Conservation (phyloP, 2,329 filamentous ascomycete genomes). For the Fonsecaea nubica region DNA sequence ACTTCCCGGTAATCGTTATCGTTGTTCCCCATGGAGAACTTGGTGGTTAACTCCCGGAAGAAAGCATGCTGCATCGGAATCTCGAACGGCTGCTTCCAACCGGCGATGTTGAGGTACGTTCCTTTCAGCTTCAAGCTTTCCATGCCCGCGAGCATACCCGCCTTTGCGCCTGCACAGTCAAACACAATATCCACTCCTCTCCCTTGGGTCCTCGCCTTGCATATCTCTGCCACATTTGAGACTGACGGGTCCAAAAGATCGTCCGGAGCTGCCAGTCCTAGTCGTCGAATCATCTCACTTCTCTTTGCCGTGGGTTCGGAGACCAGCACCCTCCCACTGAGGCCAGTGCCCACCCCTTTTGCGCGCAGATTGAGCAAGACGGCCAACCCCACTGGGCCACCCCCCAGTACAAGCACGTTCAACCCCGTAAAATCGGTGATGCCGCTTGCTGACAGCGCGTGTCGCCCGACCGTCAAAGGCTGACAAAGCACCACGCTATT, state of each 20-base stretch:
- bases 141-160: conserved; percentile 56
- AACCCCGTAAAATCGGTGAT: conserved; percentile 51
- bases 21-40: conserved; percentile 13
- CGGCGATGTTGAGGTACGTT: conserved; percentile 61
- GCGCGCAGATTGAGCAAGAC: conserved; percentile 56
- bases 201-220: conserved; percentile 45
- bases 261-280: conserved; percentile 56
- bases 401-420: conserved; percentile 58
- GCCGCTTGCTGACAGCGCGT: conserved; percentile 57
- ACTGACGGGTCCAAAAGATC: conserved; percentile 55
- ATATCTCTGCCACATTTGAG: conserved; percentile 52
- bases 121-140: conserved; percentile 56
- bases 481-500: conserved; percentile 57
- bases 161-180: conserved; percentile 61
- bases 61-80: conserved; percentile 25
- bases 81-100: conserved; percentile 58
- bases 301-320: conserved; percentile 57
- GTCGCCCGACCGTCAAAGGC: conserved; percentile 61
- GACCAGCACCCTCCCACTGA: conserved; percentile 52
- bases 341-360: conserved; percentile 40
- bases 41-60: conserved; percentile 7
- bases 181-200: conserved; percentile 59
- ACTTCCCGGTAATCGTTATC: conserved; percentile 15
- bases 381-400: conserved; percentile 60
- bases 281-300: conserved; percentile 51